These are phyloP conservation scores for Ophiocytium majus DNA, from an alignment of 352 stramenopile species.

Conservation along the genomic window DNA sequence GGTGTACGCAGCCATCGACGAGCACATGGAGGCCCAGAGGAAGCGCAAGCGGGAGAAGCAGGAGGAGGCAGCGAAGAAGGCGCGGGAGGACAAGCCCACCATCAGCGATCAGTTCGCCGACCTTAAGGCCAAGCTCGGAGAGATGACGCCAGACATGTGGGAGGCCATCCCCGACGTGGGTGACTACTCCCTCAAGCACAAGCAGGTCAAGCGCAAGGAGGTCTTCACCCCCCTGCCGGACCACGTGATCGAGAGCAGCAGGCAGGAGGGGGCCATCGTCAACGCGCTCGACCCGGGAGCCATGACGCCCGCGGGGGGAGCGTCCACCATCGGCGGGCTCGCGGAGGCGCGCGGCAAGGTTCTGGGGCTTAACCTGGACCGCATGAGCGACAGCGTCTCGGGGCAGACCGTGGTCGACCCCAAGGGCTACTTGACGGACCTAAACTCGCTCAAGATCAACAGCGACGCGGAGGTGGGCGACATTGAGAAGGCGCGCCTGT, in stretches of 20 bases:
- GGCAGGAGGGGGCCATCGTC: slow-evolving; percentile 26
- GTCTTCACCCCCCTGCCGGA: slow-evolving; percentile 91
- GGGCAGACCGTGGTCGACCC: slow-evolving; percentile 95
- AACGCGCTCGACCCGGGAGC: slow-evolving; percentile 12
- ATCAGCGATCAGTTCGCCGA: slow-evolving; percentile 96
- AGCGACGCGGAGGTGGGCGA: slow-evolving; percentile 91
- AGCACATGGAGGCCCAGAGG: slow-evolving; percentile 84
- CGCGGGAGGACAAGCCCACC: slow-evolving; percentile 77
- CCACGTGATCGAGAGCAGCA: slow-evolving; percentile 72
- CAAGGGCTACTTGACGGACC: slow-evolving; percentile 94
- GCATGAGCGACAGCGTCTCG: slow-evolving; percentile 91
- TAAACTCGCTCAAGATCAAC: slow-evolving; percentile 88
- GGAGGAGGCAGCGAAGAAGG: slow-evolving; percentile 73
- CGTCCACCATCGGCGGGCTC: slow-evolving; percentile 50
- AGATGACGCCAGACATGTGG: slow-evolving; percentile 89
- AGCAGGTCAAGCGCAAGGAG: slow-evolving; percentile 84
- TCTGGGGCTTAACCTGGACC: slow-evolving; percentile 90
- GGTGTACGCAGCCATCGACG: slow-evolving; percentile 90
- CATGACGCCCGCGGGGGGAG: slow-evolving; percentile 33
- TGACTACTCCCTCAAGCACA: slow-evolving; percentile 89
- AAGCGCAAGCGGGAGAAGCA: slow-evolving; percentile 79
- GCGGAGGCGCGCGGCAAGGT: slow-evolving; percentile 79
- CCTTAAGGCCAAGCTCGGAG: slow-evolving; percentile 81
- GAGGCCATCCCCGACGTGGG: slow-evolving; percentile 92
- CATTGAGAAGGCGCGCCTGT: slow-evolving; percentile 91